Evolutionary conservation across 129 eudicot species (phyloP).

Genomic region (Flaveria brownii): DNA sequence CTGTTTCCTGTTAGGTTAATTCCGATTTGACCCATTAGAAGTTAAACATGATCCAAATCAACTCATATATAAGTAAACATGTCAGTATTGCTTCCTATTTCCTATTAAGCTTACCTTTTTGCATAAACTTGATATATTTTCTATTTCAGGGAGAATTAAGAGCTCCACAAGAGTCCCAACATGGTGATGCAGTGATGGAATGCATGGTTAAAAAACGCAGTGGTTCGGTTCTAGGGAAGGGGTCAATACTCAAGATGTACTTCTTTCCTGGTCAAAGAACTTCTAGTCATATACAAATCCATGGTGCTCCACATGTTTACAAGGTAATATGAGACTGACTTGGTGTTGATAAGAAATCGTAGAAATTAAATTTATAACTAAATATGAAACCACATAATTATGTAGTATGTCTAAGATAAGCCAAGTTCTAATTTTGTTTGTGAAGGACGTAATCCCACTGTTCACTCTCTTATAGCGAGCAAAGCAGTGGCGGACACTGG

Average conservation of each 20-base stretch:
- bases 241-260: conserved; percentile 94
- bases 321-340: conserved; percentile 55
- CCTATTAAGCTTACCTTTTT: conserved; percentile 10
- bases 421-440: conserved; percentile 20
- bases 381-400: conserved; percentile 12
- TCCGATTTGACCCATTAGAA: not conserved
- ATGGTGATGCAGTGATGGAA: conserved; percentile 99
- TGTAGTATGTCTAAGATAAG: conserved; percentile 23
- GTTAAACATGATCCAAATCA: not conserved
- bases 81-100: not conserved
- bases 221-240: conserved; percentile 96
- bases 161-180: conserved; percentile 90
- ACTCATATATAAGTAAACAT: not conserved
- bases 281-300: conserved; percentile 84
- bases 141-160: conserved; percentile 79
- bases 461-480: conserved; percentile 38
- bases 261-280: conserved; percentile 99
- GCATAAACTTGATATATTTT: conserved; percentile 23
- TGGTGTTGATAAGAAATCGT: conserved; percentile 11
- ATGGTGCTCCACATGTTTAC: conserved; percentile 96
- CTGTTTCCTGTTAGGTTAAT: not conserved
- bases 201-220: conserved; percentile 86
- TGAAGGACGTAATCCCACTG: conserved; percentile 33
- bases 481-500: conserved; percentile 36
- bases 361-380: conserved; percentile 14